phyloP scores from a whole-genome alignment of 2,329 filamentous ascomycete species.

The Cladosporium oxysporum region DNA sequence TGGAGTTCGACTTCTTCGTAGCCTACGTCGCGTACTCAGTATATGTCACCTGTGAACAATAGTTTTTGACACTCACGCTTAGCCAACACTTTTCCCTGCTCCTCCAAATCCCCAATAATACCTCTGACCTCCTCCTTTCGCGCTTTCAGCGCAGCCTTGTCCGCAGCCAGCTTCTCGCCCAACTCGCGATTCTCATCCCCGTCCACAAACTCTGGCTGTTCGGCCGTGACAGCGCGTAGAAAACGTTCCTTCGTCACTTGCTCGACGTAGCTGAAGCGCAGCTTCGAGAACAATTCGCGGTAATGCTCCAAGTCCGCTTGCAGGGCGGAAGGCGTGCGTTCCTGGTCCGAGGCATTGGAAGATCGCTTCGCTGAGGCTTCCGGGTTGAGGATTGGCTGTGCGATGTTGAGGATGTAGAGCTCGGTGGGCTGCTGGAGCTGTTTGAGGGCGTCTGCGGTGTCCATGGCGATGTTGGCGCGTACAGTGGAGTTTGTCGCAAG shows the following conservation, averaged over 20 bases:
- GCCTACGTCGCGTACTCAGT: conserved; percentile 37
- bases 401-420: conserved; percentile 59
- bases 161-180: conserved; percentile 66
- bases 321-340: conserved; percentile 72
- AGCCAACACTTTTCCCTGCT: conserved; percentile 59
- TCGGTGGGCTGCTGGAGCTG: conserved; percentile 60
- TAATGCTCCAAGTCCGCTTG: conserved; percentile 86
- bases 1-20: conserved; percentile 58
- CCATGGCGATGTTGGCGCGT: conserved; percentile 21
- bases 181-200: conserved; percentile 78
- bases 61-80: conserved; percentile 42
- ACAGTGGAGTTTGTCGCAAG: background rate
- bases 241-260: conserved; percentile 99
- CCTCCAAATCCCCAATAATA: conserved; percentile 72
- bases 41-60: background rate
- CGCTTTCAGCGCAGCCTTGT: conserved; percentile 75
- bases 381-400: conserved; percentile 40
- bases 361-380: conserved; percentile 52
- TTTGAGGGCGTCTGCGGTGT: conserved; percentile 24
- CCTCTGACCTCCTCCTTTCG: conserved; percentile 77
- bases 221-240: conserved; percentile 85
- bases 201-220: conserved; percentile 82
- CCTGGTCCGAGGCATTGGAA: conserved; percentile 73
- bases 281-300: conserved; percentile 91
- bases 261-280: conserved; percentile 96